Evolutionary conservation across 1,284 basidiomycete species (phyloP).

Genomic region (Bjerkandera adusta): DNA sequence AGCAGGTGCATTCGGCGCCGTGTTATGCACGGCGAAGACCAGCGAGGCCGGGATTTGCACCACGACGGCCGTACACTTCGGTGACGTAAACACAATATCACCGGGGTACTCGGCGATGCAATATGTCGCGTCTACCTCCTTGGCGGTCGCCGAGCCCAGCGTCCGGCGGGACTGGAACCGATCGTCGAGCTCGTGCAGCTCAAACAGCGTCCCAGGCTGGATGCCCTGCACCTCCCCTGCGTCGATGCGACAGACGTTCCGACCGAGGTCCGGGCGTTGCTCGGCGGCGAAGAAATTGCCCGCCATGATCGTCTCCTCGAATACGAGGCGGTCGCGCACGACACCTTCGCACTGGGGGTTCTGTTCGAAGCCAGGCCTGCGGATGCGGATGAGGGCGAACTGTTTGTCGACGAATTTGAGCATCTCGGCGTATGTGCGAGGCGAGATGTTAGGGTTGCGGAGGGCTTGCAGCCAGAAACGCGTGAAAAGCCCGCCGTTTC

Average conservation of each 20-base stretch:
- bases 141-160: constrained; percentile 9
- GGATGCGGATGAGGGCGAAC: constrained; percentile 7
- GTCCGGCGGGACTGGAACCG: neutral
- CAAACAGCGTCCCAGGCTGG: constrained; percentile 5
- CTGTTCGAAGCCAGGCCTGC: constrained; percentile 6
- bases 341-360: constrained; percentile 16
- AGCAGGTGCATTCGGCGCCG: neutral
- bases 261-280: neutral
- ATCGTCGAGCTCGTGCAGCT: constrained; percentile 11
- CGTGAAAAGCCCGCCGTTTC: constrained; percentile 12
- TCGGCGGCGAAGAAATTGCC: constrained; percentile 1
- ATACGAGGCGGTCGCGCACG: constrained; percentile 13
- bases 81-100: neutral
- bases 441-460: constrained; percentile 6
- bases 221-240: constrained; percentile 14
- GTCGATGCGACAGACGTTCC: constrained; percentile 4
- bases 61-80: constrained; percentile 6
- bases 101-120: constrained; percentile 7
- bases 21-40: constrained; percentile 1
- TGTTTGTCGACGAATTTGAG: constrained; percentile 8
- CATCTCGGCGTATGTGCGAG: constrained; percentile 14
- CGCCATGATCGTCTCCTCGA: constrained; percentile 10
- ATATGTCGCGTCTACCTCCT: constrained; percentile 2
- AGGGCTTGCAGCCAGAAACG: constrained; percentile 9
- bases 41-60: constrained; percentile 2